phyloP scores from a whole-genome alignment of 805 yeast species.

The Cyberlindnera subsufficiens region DNA sequence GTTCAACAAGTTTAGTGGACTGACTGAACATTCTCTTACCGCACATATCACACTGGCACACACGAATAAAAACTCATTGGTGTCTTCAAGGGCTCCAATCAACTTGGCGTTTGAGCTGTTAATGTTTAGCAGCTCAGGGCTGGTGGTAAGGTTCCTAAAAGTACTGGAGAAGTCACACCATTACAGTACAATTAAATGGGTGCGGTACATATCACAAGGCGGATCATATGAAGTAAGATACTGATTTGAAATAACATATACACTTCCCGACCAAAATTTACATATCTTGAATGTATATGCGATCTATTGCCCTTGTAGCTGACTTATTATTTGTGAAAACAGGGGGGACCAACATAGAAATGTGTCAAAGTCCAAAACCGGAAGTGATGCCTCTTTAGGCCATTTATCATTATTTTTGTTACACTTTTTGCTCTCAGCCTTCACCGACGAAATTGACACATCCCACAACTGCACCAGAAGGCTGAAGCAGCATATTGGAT shows the following conservation, averaged over 20 bases:
- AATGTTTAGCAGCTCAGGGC: slow-evolving; percentile 74
- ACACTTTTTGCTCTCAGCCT: too few relatives aligned
- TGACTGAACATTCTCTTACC: slow-evolving; percentile 53
- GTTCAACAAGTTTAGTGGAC: slow-evolving; percentile 61
- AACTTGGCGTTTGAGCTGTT: slow-evolving; percentile 60
- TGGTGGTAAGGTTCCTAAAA: slow-evolving; percentile 65
- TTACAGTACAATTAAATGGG: slow-evolving; percentile 82
- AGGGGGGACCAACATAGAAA: too few relatives aligned
- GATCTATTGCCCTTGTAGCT: too few relatives aligned
- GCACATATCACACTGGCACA: slow-evolving; percentile 43
- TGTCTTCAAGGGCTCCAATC: slow-evolving; percentile 60
- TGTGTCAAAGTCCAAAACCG: too few relatives aligned
- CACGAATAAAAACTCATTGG: not conserved
- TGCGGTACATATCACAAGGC: slow-evolving; percentile 66
- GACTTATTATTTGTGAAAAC: too few relatives aligned
- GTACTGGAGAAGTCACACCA: slow-evolving; percentile 48
- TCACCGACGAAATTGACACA: too few relatives aligned
- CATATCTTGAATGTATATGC: too few relatives aligned
- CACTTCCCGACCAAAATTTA: too few relatives aligned
- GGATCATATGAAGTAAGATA: slow-evolving; percentile 81
- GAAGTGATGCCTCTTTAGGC: too few relatives aligned
- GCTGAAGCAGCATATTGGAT: too few relatives aligned
- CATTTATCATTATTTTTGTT: too few relatives aligned
- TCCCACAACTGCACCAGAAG: not conserved
- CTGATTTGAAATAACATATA: slow-evolving; percentile 20